These are phyloP conservation scores for Boletus vinaceobasis DNA, from an alignment of 768 basidiomycete species.

Conservation along the genomic window DNA sequence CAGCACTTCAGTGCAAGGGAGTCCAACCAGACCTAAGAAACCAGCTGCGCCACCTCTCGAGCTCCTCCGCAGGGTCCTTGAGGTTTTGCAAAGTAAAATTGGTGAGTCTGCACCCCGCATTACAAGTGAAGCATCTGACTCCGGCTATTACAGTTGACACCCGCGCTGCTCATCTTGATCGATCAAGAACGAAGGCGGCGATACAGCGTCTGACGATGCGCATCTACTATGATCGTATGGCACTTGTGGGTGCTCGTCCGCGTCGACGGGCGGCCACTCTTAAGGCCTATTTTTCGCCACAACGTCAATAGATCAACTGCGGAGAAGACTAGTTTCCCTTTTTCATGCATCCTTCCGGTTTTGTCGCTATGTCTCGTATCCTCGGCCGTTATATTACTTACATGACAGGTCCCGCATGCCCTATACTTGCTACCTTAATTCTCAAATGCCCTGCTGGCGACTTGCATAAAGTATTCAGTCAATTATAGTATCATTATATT, in stretches of 20 bases:
- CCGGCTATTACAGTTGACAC: conserved; percentile 51
- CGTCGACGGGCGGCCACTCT: conserved; percentile 26
- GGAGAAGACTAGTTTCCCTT: background rate
- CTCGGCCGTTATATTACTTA: background rate
- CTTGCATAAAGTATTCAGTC: conserved; percentile 22
- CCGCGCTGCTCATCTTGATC: conserved; percentile 71
- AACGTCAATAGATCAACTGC: conserved; percentile 6
- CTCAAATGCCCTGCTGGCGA: background rate
- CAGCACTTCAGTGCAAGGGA: conserved; percentile 14
- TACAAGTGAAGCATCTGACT: background rate
- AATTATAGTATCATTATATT: conserved; percentile 17
- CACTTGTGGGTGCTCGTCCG: conserved; percentile 23
- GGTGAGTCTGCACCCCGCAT: conserved; percentile 39
- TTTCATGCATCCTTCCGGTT: background rate
- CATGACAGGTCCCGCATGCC: background rate
- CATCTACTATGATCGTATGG: conserved; percentile 56
- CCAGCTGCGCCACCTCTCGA: conserved; percentile 43
- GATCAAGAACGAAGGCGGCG: conserved; percentile 68
- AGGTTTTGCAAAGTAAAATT: conserved; percentile 56
- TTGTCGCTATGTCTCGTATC: background rate
- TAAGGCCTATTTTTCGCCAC: conserved; percentile 30
- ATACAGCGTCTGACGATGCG: conserved; percentile 64
- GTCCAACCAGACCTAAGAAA: conserved; percentile 30
- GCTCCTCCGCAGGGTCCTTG: conserved; percentile 45
- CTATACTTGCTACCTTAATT: conserved; percentile 3